A percentile compares a stretch with the other conserved stretches of the same genome.
Evolutionary conservation across 331 rosid species (phyloP).

Genomic region (Erythrophleum ivorense): DNA sequence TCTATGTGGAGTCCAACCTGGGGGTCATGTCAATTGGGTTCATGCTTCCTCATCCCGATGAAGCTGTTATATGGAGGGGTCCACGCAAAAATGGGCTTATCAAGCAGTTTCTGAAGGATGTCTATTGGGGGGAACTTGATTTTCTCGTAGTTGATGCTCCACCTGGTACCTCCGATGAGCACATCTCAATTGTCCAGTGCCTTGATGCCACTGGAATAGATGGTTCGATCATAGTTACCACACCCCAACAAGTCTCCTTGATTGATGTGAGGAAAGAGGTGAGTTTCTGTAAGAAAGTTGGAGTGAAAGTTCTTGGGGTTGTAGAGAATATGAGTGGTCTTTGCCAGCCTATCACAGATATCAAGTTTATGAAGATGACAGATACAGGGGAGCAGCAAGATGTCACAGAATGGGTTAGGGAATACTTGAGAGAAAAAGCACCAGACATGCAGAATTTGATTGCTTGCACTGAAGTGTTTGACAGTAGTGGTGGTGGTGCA

Average conservation of each 20-base stretch:
- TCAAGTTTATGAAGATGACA: constrained; percentile 62
- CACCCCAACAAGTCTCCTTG: constrained; percentile 92
- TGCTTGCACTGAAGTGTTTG: constrained; percentile 78
- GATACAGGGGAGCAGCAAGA: constrained; percentile 73
- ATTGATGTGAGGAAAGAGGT: constrained; percentile 91
- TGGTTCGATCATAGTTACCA: constrained; percentile 89
- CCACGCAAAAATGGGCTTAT: constrained; percentile 91
- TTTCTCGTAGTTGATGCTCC: constrained; percentile 94
- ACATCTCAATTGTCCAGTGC: constrained; percentile 83
- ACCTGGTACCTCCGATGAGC: constrained; percentile 97
- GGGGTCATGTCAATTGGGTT: constrained; percentile 96
- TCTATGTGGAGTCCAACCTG: constrained; percentile 86
- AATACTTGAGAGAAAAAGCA: constrained; percentile 64
- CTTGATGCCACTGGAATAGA: constrained; percentile 74
- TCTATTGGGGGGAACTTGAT: constrained; percentile 89
- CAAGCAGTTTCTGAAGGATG: constrained; percentile 88
- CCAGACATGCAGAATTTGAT: constrained; percentile 68
- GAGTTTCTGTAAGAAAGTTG: constrained; percentile 86
- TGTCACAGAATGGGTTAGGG: constrained; percentile 70
- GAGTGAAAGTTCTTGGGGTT: constrained; percentile 79
- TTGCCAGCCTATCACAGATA: constrained; percentile 64
- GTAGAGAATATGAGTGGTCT: constrained; percentile 96
- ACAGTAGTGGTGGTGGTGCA: constrained; percentile 89
- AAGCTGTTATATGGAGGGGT: constrained; percentile 89
- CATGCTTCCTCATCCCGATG: constrained; percentile 83